Evolutionary conservation across 1,284 basidiomycete species (phyloP).

Genomic region (Xanthoconium separans): DNA sequence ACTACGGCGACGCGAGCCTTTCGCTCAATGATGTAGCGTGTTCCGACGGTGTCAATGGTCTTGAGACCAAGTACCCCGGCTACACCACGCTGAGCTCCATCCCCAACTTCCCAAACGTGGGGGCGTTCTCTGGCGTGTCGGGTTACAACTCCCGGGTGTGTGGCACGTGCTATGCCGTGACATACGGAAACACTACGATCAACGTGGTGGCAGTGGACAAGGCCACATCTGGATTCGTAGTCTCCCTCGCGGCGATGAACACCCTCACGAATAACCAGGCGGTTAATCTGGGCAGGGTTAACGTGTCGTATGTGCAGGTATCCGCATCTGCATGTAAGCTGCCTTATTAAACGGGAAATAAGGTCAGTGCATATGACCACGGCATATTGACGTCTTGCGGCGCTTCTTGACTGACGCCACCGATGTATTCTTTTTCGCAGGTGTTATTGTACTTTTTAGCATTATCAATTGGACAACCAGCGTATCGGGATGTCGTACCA

Average conservation of each 20-base stretch:
- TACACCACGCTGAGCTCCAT: constrained; percentile 34
- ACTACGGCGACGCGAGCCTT: constrained; percentile 28
- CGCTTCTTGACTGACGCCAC: neutral
- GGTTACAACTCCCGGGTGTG: neutral
- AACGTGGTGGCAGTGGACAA: constrained; percentile 2
- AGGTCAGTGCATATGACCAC: neutral
- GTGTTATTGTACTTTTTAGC: neutral
- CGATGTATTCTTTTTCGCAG: neutral
- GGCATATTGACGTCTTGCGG: neutral
- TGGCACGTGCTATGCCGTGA: neutral
- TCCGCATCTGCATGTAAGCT: neutral
- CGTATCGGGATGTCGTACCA: neutral
- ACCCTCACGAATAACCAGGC: neutral
- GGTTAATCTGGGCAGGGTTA: neutral
- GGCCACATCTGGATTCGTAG: neutral
- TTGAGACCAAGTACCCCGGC: constrained; percentile 13
- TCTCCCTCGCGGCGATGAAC: constrained; percentile 3
- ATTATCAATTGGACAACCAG: neutral
- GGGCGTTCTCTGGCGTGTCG: constrained; percentile 25
- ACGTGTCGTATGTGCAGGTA: neutral
- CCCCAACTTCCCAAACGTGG: constrained; percentile 33
- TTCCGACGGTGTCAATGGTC: constrained; percentile 32
- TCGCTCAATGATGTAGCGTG: constrained; percentile 33
- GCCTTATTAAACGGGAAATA: neutral
- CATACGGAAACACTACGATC: neutral